Base-by-base conservation (phyloP, 768 basidiomycete species). In the Sarcomyxa edulis region DNA sequence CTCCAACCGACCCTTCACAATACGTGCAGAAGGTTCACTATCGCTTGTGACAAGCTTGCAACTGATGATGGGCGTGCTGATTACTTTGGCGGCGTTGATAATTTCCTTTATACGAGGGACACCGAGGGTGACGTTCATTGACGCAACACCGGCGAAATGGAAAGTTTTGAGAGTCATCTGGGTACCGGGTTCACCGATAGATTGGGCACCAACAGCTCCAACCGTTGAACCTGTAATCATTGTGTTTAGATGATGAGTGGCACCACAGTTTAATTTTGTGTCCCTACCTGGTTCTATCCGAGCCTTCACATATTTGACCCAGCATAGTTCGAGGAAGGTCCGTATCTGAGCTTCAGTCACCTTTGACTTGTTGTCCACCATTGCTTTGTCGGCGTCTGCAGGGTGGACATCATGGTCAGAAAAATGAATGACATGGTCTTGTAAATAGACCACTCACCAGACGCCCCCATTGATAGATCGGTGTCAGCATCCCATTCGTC, bases 101-200 rank as follows among this genome's bases (percentile, higher is more conserved):
- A 99, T 98, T 62, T 99, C 96, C 61, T 98, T 98, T 65, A 99
- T 98, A 53, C 96, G 95, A 3, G 96, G 96, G n/a, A 98, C 96
- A 62, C 96, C 96, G 25, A 98, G 78, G 0, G 96, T 99, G 46
- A 99, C 92, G 64, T 97, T 98, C 96, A 98, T 99, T 25, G 94
- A 95, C 6, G 96, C 96, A 46, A 99, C 95, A 66, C 96, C 96
- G 51, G 96, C 96, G 62, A 98, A 99, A 72, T 99, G 96, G 80
- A 99, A 99, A 40, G 96, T 98, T 65, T 98, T 98, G 48, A 98
- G 62, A 2, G 95, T 98, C 96, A 99, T 99, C 57, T 99, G 96
- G 0, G 96, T 99, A 28, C 95, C 96, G 1, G 96, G 96, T 62
- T 99, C 96, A 53, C 96, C 96, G 47, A 99, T 98, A 1, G 96